A percentile compares a stretch with the other conserved stretches of the same genome.
Conservation (phyloP, 345 rosid species). For the sweet orange (Citrus sinensis) region DVS_A1.0 CM039166.1:6799501-6800000, state of each 20-base stretch:
- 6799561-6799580: neutral
- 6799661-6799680: constrained; percentile 9
- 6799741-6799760: neutral
- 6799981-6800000: too few species aligned
- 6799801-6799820: neutral
- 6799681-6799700: neutral
- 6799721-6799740: neutral
- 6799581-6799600: neutral
- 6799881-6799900: neutral
- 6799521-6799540: constrained; percentile 57
- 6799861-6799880: neutral
- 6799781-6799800: neutral
- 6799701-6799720: neutral
- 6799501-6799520: constrained; percentile 48
- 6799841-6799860: constrained; percentile 1
- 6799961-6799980: too few species aligned
- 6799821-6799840: constrained; percentile 7
- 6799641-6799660: neutral
- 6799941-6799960: too few species aligned
- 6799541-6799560: constrained; percentile 51
- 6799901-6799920: neutral
- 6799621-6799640: neutral
- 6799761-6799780: neutral
- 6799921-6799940: too few species aligned
- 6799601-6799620: neutral